Percentiles rank a stretch among this genome's conserved stretches.
These are phyloP conservation scores for Microsporum audouinii DNA, from an alignment of 2,329 filamentous ascomycete genomes.

Conservation along the genomic window DNA sequence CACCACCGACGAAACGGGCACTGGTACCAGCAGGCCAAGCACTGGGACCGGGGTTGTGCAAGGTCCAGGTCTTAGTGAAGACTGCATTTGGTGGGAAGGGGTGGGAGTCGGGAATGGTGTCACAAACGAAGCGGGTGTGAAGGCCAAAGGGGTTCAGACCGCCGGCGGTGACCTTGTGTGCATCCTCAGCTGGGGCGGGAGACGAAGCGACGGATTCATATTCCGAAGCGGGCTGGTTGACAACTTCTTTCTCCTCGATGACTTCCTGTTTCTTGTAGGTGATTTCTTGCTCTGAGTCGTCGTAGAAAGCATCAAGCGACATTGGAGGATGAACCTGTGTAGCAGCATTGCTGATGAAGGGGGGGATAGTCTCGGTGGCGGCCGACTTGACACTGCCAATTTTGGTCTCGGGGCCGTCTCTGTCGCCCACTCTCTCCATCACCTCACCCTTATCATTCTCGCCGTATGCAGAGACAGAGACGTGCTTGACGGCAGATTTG, in stretches of 20 bases:
- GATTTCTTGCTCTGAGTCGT: neutral
- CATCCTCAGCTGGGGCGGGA: slow-evolving; percentile 16
- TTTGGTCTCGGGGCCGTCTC: slow-evolving; percentile 13
- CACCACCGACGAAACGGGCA: slow-evolving; percentile 83
- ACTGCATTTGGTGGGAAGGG: slow-evolving; percentile 56
- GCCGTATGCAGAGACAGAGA: slow-evolving; percentile 73
- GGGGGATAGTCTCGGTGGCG: slow-evolving; percentile 41
- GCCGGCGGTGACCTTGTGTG: slow-evolving; percentile 22
- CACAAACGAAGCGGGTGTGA: slow-evolving; percentile 59
- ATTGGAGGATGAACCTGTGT: slow-evolving; percentile 21
- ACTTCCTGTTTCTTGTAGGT: neutral
- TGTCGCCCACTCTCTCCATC: slow-evolving; percentile 64
- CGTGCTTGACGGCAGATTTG: slow-evolving; percentile 79
- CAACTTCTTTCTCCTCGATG: slow-evolving; percentile 17
- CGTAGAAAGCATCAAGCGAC: neutral
- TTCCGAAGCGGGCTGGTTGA: neutral
- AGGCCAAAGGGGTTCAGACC: slow-evolving; percentile 22
- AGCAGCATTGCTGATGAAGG: slow-evolving; percentile 41
- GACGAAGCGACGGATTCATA: neutral
- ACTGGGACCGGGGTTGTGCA: slow-evolving; percentile 68
- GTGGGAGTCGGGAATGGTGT: slow-evolving; percentile 69
- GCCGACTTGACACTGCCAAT: slow-evolving; percentile 33
- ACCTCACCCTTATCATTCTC: slow-evolving; percentile 58
- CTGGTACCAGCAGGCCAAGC: slow-evolving; percentile 83
- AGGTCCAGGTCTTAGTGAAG: slow-evolving; percentile 84